Conservation (phyloP, 345 rosid species). For the Eucalyptus erythrocorys region DNA sequence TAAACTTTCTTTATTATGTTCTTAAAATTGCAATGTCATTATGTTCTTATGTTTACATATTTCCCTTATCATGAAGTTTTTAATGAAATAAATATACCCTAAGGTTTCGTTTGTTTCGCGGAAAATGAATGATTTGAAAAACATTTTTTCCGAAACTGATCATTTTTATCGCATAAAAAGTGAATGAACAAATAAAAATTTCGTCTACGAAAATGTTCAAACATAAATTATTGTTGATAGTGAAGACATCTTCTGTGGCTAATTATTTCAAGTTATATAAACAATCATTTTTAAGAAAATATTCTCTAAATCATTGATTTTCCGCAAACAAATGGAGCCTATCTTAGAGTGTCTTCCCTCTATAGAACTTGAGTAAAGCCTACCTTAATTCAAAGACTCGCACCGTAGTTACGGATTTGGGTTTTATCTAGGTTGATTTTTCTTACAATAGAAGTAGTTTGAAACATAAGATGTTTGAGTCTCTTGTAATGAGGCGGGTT, state of each 20-base stretch:
- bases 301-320: too few relatives aligned
- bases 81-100: fast-evolving
- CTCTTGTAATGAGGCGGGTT: not conserved
- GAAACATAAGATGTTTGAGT: not conserved
- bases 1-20: not conserved
- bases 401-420: not conserved
- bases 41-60: not conserved
- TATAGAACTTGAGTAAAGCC: not conserved
- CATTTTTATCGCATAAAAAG: too few relatives aligned
- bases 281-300: too few relatives aligned
- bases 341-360: not conserved
- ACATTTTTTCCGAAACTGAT: too few relatives aligned
- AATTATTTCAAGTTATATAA: too few relatives aligned
- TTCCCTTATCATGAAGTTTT: not conserved
- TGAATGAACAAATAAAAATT: too few relatives aligned
- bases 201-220: too few relatives aligned
- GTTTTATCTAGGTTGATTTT: not conserved
- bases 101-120: fast-evolving
- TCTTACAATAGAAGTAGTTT: not conserved
- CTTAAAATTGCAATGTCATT: not conserved
- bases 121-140: too few relatives aligned
- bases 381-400: not conserved
- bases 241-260: too few relatives aligned
- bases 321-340: too few relatives aligned
- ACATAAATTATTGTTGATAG: too few relatives aligned